Conservation (phyloP, 2,329 filamentous ascomycete species). For the Trichoderma brevicompactum region DNA sequence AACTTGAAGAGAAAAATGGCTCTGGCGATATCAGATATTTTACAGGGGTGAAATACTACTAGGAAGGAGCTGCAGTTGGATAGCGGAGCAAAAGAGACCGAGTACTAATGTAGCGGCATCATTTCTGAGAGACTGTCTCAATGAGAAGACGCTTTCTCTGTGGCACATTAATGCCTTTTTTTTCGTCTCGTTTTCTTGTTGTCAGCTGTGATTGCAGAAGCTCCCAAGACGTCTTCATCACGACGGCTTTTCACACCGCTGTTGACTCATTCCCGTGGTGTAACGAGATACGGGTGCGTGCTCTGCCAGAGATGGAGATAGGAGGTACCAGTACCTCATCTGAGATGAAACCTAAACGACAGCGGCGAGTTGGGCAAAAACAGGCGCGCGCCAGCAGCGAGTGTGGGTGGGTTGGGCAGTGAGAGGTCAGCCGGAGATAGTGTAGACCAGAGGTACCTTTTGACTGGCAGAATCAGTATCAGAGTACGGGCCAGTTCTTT, state of each 20-base stretch:
- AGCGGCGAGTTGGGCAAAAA: conserved; percentile 26
- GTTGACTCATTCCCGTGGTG: conserved; percentile 14
- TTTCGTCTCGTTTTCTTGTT: no score
- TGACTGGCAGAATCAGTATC: not conserved
- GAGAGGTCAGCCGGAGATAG: not conserved
- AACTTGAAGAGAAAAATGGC: not conserved
- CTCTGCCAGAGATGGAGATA: not conserved
- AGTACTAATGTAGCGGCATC: not conserved
- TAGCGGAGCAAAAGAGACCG: not conserved
- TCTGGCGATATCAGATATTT: conserved; percentile 9
- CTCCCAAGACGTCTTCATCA: not conserved
- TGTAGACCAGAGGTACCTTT: not conserved
- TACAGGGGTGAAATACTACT: no score
- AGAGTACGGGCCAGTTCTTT: not conserved
- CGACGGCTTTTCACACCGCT: conserved; percentile 1
- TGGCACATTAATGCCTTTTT: no score
- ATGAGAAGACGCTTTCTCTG: not conserved
- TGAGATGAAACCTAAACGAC: conserved; percentile 5
- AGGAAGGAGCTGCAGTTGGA: no score
- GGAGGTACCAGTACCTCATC: conserved; percentile 1
- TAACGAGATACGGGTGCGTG: not conserved
- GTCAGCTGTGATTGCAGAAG: no score
- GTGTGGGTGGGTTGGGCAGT: conserved; percentile 26
- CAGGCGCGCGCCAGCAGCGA: conserved; percentile 19
- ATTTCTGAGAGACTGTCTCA: not conserved